Base-by-base conservation (phyloP, 2,329 filamentous ascomycete genomes). In the Nemania diffusa region DNA sequence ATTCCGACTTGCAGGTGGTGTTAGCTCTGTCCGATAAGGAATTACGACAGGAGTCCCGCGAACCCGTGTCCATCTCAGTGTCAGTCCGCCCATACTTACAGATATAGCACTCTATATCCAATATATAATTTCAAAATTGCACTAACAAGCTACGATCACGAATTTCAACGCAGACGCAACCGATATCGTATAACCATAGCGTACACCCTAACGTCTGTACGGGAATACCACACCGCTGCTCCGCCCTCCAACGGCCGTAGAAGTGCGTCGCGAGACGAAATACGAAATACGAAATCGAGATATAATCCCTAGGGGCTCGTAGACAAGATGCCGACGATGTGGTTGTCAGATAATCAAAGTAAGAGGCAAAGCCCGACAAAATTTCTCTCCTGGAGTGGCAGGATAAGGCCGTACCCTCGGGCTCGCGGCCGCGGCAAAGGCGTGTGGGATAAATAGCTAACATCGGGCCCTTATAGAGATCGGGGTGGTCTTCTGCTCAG, bases 321-420 rank as follows among this genome's bases (percentile, higher is more conserved):
- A 64, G 17, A 11, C 46, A 87, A 80, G 60, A 92, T 94, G 92
- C 92, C 91, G 77, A 91, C 93, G 68, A 97, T 97, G 92, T 98
- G 95, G 95, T 87, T 98, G 77, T 92, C 94, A 75, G 95, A 98
- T 83, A 89, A 92, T 78, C 95, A 98, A 82, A 98, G 95, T 97
- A 87, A 77, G 92, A 85, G 27, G 56, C 13, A 59, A 64, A 22
- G 17, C 26, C 44, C 37, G 17, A 53, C 37, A 29, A 22, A 58
- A 37, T 46, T 29, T 1, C 17, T 9, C 29, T 27, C 11, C 5
- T 17, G 5, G 11, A 22, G 5, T 5, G 20, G 3, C 2, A 40
- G 20, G 5, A 50, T 24, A 29, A 24, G 22, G n/a, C 9, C 11
- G 42, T 57, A n/a, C 15, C 34, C 6, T 57, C 34, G 26, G 17